Evolutionary conservation across 2,329 filamentous ascomycete genomes (phyloP).

Genomic region (Neonectria punicea): DNA sequence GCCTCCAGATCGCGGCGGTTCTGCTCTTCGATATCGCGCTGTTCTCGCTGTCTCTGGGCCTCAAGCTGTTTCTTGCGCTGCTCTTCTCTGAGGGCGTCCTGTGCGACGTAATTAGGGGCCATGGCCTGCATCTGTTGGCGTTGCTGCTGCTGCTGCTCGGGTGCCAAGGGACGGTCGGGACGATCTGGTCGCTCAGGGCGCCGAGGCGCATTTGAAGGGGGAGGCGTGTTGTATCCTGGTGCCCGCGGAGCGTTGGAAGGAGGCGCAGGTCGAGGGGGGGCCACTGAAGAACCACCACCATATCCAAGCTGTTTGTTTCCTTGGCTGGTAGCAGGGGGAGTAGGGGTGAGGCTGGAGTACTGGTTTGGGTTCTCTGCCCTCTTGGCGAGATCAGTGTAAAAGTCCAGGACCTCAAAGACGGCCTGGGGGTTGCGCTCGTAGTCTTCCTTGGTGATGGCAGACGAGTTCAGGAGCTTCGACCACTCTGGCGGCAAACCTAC

Average conservation of each 20-base stretch:
- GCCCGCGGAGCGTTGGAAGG: constrained; percentile 54
- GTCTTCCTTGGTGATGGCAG: constrained; percentile 97
- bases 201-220: constrained; percentile 52
- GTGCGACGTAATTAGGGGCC: constrained; percentile 63
- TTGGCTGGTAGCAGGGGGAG: constrained; percentile 67
- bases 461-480: constrained; percentile 95
- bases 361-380: constrained; percentile 75
- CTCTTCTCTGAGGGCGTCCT: constrained; percentile 64
- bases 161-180: constrained; percentile 50
- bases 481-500: constrained; percentile 94
- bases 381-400: constrained; percentile 86
- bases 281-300: constrained; percentile 66
- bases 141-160: constrained; percentile 61
- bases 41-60: constrained; percentile 60
- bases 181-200: constrained; percentile 52
- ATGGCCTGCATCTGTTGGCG: constrained; percentile 68
- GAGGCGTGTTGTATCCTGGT: constrained; percentile 53
- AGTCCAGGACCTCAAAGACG: constrained; percentile 83
- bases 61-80: constrained; percentile 72
- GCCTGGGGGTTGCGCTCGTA: constrained; percentile 96
- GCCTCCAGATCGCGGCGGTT: constrained; percentile 81
- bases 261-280: constrained; percentile 75
- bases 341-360: constrained; percentile 75
- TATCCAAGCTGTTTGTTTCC: constrained; percentile 73
- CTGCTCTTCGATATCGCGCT: constrained; percentile 71